phyloP scores from a whole-genome alignment of 805 yeast species.

The Diddensiella caesifluorescens region DNA sequence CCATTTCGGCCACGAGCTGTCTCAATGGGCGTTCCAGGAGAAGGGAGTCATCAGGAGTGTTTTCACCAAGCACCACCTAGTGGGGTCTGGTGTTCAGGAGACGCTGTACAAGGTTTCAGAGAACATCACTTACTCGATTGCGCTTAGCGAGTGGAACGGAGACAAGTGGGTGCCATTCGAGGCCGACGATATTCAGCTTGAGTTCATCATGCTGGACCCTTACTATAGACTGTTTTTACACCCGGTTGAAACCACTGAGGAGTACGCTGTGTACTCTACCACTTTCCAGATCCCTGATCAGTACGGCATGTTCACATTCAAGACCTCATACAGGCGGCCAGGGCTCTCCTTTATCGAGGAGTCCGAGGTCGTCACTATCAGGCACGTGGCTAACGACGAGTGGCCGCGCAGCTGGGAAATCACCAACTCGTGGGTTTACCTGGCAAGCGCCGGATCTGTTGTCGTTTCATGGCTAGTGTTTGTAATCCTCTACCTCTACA shows the following conservation, averaged over 20 bases:
- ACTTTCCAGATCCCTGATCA: constrained; percentile 82
- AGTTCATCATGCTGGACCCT: constrained; percentile 88
- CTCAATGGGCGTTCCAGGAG: constrained; percentile 72
- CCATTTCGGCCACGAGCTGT: constrained; percentile 41
- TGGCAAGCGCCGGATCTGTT: constrained; percentile 65
- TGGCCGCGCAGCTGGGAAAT: constrained; percentile 90
- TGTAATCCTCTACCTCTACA: constrained; percentile 55
- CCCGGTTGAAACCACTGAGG: constrained; percentile 32
- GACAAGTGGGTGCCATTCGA: constrained; percentile 64
- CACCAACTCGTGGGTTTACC: constrained; percentile 87
- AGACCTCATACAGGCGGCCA: constrained; percentile 67
- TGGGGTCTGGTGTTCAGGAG: constrained; percentile 29
- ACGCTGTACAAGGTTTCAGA: constrained; percentile 69
- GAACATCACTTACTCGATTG: constrained; percentile 48
- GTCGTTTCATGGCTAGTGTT: constrained; percentile 72
- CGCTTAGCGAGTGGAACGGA: constrained; percentile 41
- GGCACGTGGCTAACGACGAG: constrained; percentile 95
- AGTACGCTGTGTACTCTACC: constrained; percentile 42
- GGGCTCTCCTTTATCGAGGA: constrained; percentile 69
- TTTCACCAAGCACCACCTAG: constrained; percentile 50
- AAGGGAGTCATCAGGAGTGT: constrained; percentile 56
- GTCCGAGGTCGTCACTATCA: constrained; percentile 67
- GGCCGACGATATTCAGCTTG: constrained; percentile 64
- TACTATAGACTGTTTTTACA: constrained; percentile 72
- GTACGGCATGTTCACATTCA: constrained; percentile 92